Percentiles rank a stretch among this genome's conserved stretches.
phyloP scores from a whole-genome alignment of 108 stramenopile genomes.

The Phaeodactylum tricornutum region DNA sequence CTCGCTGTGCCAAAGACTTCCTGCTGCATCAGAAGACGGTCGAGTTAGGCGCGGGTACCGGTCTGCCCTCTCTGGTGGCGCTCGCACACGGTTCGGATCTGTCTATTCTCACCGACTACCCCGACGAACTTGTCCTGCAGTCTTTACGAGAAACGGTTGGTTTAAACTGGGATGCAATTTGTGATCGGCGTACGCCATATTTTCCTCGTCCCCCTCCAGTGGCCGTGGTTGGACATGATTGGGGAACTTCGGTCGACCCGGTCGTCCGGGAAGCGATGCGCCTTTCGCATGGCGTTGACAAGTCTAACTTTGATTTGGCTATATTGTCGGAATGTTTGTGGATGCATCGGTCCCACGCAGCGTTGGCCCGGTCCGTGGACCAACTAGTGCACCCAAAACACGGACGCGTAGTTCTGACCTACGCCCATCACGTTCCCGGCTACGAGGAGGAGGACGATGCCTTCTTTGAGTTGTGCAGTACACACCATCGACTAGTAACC shows the following conservation, averaged over 20 bases:
- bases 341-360: neutral
- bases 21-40: neutral
- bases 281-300: neutral
- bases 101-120: neutral
- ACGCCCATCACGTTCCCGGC: conserved; percentile 1
- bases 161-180: neutral
- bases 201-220: too few species aligned
- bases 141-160: conserved; percentile 1
- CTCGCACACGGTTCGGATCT: neutral
- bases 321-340: conserved; percentile 2
- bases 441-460: conserved; percentile 1
- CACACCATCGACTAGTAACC: neutral
- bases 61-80: neutral
- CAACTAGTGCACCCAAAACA: neutral
- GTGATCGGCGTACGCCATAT: neutral
- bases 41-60: conserved; percentile 1
- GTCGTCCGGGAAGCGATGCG: too few species aligned
- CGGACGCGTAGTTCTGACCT: neutral
- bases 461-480: neutral
- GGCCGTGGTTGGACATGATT: conserved; percentile 3
- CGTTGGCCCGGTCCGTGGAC: neutral
- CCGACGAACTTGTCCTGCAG: neutral
- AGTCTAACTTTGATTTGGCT: neutral
- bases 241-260: neutral
- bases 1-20: neutral